These are phyloP conservation scores for Tulasnella sp. DNA, from an alignment of 768 basidiomycete species.

Conservation along the genomic window DNA sequence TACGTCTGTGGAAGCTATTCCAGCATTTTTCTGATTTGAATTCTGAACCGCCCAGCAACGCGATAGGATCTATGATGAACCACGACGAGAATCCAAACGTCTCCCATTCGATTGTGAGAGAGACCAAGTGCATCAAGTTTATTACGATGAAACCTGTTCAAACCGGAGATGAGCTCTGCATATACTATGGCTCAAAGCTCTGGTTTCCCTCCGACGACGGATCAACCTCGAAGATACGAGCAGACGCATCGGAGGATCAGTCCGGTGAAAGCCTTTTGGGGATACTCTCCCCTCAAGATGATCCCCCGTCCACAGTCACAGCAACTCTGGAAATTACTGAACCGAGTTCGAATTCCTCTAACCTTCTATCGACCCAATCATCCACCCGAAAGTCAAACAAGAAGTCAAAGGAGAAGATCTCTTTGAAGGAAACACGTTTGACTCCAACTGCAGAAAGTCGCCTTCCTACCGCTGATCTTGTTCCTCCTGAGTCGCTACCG, in stretches of 20 bases:
- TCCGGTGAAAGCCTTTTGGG: background rate
- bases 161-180: slow-evolving; percentile 62
- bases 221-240: background rate
- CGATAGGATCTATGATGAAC: slow-evolving; percentile 69
- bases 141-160: slow-evolving; percentile 41
- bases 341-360: background rate
- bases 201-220: slow-evolving; percentile 34
- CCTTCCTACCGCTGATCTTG: background rate
- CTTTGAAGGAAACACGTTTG: background rate
- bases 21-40: background rate
- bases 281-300: background rate
- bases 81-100: slow-evolving; percentile 59
- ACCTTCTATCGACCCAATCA: background rate
- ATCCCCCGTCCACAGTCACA: background rate
- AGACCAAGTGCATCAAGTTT: slow-evolving; percentile 51
- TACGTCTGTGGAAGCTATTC: slow-evolving; percentile 25
- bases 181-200: slow-evolving; percentile 59
- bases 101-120: slow-evolving; percentile 43
- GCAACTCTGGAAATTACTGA: background rate
- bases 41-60: background rate
- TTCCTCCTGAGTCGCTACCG: background rate
- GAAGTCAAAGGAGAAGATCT: background rate
- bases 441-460: background rate
- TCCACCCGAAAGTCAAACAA: background rate
- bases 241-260: background rate